A percentile compares a stretch with the other conserved stretches of the same genome.
phyloP scores from a whole-genome alignment of 2,329 filamentous ascomycete species.

The Penicillium sclerotiorum region DNA sequence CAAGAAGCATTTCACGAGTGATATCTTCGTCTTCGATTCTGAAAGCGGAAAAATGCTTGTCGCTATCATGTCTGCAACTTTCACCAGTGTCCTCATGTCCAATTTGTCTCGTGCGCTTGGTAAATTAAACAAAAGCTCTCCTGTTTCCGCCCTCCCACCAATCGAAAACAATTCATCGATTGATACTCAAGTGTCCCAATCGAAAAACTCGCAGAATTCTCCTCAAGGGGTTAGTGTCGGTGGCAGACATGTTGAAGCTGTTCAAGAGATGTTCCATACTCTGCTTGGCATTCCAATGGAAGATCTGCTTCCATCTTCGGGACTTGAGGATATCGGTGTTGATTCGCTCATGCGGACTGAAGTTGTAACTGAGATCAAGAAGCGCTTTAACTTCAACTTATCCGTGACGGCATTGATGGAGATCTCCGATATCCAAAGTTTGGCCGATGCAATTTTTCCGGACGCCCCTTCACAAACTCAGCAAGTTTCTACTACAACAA shows the following conservation, averaged over 20 bases:
- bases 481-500: too few relatives aligned
- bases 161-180: not conserved
- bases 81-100: not conserved
- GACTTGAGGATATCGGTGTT: conserved; percentile 19
- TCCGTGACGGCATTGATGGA: not conserved
- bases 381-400: not conserved
- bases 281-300: not conserved
- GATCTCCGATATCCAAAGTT: conserved; percentile 12
- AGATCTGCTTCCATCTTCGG: conserved; percentile 10
- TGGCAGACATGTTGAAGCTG: not conserved
- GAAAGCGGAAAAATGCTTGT: not conserved
- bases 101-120: not conserved
- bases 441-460: conserved; percentile 19
- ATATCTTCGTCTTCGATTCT: conserved; percentile 39
- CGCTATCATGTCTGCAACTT: not conserved
- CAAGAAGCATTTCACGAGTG: conserved; percentile 15
- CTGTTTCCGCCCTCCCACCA: too few relatives aligned
- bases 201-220: too few relatives aligned
- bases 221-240: too few relatives aligned
- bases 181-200: too few relatives aligned
- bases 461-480: too few relatives aligned
- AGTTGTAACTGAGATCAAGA: conserved; percentile 13
- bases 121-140: not conserved
- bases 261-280: not conserved
- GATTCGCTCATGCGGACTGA: conserved; percentile 31